Base-by-base conservation (phyloP, 2,329 filamentous ascomycete species). In the Pseudogymnoascus sp. region DNA sequence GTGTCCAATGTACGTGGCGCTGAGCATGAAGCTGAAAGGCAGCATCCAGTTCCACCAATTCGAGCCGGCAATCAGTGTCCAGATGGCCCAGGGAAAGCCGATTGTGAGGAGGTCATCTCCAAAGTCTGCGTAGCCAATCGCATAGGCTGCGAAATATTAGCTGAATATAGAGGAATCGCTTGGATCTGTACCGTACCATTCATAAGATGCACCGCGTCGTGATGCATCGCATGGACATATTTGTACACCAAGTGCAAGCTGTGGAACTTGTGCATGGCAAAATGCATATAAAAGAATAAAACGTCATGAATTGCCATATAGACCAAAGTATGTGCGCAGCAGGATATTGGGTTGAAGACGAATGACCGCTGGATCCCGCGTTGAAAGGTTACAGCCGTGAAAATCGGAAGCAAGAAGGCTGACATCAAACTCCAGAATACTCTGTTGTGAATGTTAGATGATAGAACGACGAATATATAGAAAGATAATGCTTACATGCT, bases 1-100 rank as follows among this genome's bases (percentile, higher is more conserved):
- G 41, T 47, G 41, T 2, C 41, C 41, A 16, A 47, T 28, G 41
- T 47, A 28, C 28, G 41, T 47, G 25, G 22, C 20, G 22, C 22
- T 47, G 41, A 47, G 22, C 41, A 47, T 28, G 7, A 47, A 16
- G 20, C 41, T 28, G 22, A 47, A 47, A n/a, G 41, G 41, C 16
- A 47, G 9, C 22, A 47, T 47, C 41, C 41, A 47, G 22, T 47
- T 47, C 41, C 41, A 47, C 41, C 41, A 47, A 47, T 47, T 47
- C 14, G 41, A 47, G 7, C 41, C 41, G 8, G 41, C 41, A 22
- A 28, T 28, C 22, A 47, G 41, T 47, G 22, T 47, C 41, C 22
- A 47, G 41, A 47, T 47, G 22, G 41, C 14, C 41, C 41, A 47
- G 41, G 22, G 41, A 28, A 47, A 18, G 14, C 39, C 39, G 25